These are phyloP conservation scores for Trichosporon faecale DNA, from an alignment of 1,284 basidiomycete species.

Conservation along the genomic window DNA sequence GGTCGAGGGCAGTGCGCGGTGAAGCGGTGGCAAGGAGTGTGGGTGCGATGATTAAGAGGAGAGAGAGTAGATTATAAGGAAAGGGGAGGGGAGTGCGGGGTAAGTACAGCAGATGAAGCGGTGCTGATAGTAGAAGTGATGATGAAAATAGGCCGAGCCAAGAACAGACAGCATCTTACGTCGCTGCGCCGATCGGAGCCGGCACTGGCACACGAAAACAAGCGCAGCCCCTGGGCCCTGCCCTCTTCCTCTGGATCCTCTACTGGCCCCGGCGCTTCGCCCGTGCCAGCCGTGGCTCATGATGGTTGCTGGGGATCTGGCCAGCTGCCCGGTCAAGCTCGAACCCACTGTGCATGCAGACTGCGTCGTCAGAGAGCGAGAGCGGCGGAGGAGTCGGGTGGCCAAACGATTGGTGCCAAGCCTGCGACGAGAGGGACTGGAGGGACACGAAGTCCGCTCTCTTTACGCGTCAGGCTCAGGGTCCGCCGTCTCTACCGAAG, in stretches of 20 bases:
- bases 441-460: background rate
- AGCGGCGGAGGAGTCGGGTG: background rate
- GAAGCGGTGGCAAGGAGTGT: background rate
- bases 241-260: too few species aligned
- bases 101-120: background rate
- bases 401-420: background rate
- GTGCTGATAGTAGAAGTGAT: background rate
- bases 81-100: background rate
- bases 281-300: too few species aligned
- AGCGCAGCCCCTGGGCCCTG: too few species aligned
- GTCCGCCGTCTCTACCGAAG: too few species aligned
- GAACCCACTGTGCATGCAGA: background rate
- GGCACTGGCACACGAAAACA: too few species aligned
- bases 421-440: background rate
- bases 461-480: background rate
- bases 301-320: background rate
- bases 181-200: background rate
- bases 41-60: too few species aligned
- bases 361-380: background rate
- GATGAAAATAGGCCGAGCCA: slow-evolving; percentile 6
- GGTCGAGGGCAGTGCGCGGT: too few species aligned
- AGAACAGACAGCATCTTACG: background rate
- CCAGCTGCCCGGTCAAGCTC: background rate
- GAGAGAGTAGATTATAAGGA: background rate
- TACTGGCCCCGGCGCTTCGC: too few species aligned